Conservation (phyloP, 2,329 filamentous ascomycete genomes). For the Penicillium sp. region DNA sequence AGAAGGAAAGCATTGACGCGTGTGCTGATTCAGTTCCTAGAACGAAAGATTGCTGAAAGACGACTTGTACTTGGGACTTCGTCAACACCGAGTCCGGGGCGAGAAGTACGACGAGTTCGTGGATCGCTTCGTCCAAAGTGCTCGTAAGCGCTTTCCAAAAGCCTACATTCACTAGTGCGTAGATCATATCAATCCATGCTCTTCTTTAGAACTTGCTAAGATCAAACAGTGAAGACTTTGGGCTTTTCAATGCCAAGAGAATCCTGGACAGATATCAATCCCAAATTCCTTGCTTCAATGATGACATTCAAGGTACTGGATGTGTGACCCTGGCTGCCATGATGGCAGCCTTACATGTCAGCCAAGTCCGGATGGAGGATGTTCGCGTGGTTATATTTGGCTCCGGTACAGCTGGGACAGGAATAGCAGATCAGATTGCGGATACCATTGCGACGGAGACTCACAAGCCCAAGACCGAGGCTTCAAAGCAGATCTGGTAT, state of each 20-base stretch:
- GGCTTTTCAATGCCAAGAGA: slow-evolving; percentile 70
- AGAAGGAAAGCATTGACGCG: neutral
- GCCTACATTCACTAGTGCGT: slow-evolving; percentile 76
- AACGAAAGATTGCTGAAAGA: slow-evolving; percentile 74
- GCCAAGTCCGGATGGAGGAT: slow-evolving; percentile 64
- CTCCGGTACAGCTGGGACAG: slow-evolving; percentile 76
- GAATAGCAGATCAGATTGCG: slow-evolving; percentile 80
- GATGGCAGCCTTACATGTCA: slow-evolving; percentile 71
- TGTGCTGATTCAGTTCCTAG: slow-evolving; percentile 26
- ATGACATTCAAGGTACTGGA: slow-evolving; percentile 86
- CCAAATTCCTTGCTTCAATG: slow-evolving; percentile 81
- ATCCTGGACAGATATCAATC: slow-evolving; percentile 74
- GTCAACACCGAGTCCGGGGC: slow-evolving; percentile 65
- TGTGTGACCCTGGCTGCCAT: slow-evolving; percentile 84
- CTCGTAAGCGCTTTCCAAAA: slow-evolving; percentile 68
- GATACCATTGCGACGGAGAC: slow-evolving; percentile 74
- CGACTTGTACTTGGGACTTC: slow-evolving; percentile 75
- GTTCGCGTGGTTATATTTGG: slow-evolving; percentile 75
- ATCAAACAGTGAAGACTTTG: slow-evolving; percentile 68
- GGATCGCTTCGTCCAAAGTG: slow-evolving; percentile 68
- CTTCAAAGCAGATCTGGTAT: slow-evolving; percentile 75
- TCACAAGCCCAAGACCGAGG: slow-evolving; percentile 68
- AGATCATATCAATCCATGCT: neutral
- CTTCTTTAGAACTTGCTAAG: neutral
- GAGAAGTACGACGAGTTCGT: slow-evolving; percentile 75